Evolutionary conservation across 2,329 filamentous ascomycete genomes (phyloP).

Genomic region (Trichoderma koningii): DNA sequence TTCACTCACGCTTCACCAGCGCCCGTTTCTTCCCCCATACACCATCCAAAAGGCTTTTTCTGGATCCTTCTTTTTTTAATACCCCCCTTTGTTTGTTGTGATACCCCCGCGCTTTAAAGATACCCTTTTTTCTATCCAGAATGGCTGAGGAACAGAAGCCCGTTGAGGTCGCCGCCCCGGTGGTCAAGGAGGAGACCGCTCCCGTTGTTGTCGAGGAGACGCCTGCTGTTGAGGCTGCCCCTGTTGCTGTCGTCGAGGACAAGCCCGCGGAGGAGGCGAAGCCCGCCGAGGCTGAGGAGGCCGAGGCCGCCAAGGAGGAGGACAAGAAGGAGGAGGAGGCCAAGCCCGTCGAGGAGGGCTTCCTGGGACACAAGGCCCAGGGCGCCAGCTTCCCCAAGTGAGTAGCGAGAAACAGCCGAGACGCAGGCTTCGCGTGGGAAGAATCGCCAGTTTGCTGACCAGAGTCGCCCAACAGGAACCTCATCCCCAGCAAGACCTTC

Average conservation of each 20-base stretch:
- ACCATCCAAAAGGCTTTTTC: constrained; percentile 40
- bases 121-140: constrained; percentile 50
- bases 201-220: constrained; percentile 36
- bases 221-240: constrained; percentile 44
- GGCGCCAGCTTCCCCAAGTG: constrained; percentile 85
- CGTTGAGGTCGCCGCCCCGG: constrained; percentile 50
- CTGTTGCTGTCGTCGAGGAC: constrained; percentile 42
- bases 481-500: constrained; percentile 89
- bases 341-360: constrained; percentile 78
- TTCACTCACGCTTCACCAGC: constrained; percentile 40
- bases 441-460: background rate
- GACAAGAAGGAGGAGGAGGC: constrained; percentile 52
- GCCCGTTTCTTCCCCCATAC: constrained; percentile 33
- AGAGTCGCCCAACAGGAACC: constrained; percentile 61
- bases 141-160: constrained; percentile 78
- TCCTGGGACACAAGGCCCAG: constrained; percentile 85
- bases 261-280: constrained; percentile 46
- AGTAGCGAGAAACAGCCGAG: constrained; percentile 40
- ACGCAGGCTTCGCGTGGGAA: background rate
- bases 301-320: constrained; percentile 47
- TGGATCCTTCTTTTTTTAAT: constrained; percentile 45
- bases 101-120: constrained; percentile 52
- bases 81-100: constrained; percentile 49
- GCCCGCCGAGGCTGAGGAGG: constrained; percentile 44
- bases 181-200: constrained; percentile 54